A percentile compares a stretch with the other conserved stretches of the same genome.
These are phyloP conservation scores for Bryum argenteum DNA, from an alignment of 225 moss, liverwort and hornwort species.

Conservation along the genomic window DNA sequence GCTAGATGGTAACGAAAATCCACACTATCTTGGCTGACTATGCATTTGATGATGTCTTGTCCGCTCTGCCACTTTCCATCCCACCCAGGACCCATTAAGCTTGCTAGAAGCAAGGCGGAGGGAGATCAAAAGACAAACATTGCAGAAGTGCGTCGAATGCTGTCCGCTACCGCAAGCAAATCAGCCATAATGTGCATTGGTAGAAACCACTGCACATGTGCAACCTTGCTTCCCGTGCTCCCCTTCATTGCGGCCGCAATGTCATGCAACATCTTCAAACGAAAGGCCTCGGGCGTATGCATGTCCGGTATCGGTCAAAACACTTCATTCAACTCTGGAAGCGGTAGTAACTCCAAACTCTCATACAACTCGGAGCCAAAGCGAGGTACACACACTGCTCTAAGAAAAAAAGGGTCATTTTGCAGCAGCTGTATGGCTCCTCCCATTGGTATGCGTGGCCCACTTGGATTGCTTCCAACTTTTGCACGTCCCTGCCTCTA, in stretches of 20 bases:
- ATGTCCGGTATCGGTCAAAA: background rate
- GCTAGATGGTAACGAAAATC: background rate
- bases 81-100: slow-evolving; percentile 10
- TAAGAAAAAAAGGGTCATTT: background rate
- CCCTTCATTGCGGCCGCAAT: slow-evolving; percentile 1
- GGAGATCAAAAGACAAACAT: background rate
- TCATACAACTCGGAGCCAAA: background rate
- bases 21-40: background rate
- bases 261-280: slow-evolving; percentile 12
- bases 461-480: background rate
- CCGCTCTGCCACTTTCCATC: slow-evolving; percentile 14
- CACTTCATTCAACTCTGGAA: slow-evolving; percentile 1
- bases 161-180: background rate
- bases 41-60: slow-evolving; percentile 7
- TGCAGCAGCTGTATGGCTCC: background rate
- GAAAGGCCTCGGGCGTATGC: background rate
- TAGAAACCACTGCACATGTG: slow-evolving; percentile 6
- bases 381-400: background rate
- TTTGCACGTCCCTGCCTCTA: background rate
- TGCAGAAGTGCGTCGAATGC: background rate
- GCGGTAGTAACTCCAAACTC: slow-evolving; percentile 1
- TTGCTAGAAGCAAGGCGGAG: background rate
- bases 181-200: background rate
- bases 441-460: background rate
- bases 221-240: slow-evolving; percentile 6